Conservation (phyloP, 257 asterid species). For the Lithospermum erythrorhizon region DNA sequence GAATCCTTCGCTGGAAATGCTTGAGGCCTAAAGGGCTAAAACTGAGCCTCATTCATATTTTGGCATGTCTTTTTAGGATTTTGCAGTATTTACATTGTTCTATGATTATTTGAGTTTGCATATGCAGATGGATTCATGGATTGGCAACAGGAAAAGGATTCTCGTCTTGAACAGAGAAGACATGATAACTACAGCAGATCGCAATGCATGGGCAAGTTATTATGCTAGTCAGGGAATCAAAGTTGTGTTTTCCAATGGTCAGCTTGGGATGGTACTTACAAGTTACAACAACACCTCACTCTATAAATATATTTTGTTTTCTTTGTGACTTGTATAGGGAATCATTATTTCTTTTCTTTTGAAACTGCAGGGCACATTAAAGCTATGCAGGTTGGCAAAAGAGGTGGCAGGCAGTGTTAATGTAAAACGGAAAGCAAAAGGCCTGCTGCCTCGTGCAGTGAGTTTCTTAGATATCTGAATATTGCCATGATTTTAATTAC, state of each 20-base stretch:
- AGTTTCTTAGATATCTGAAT: conserved; percentile 25
- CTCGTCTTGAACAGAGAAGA: conserved; percentile 90
- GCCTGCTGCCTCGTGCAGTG: conserved; percentile 93
- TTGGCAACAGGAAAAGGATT: conserved; percentile 81
- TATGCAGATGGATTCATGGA: conserved; percentile 80
- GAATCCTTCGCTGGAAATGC: too few relatives aligned
- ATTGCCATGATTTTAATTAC: conserved; percentile 1
- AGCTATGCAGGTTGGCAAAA: conserved; percentile 71
- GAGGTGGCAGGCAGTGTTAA: conserved; percentile 69
- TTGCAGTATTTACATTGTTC: conserved; percentile 6
- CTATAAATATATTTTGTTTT: not conserved
- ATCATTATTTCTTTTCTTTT: conserved; percentile 10
- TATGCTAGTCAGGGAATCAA: conserved; percentile 78
- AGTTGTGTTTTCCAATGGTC: conserved; percentile 73
- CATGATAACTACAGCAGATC: conserved; percentile 82
- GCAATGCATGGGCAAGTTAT: conserved; percentile 94
- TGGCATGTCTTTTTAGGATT: too few relatives aligned
- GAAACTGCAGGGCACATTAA: conserved; percentile 65
- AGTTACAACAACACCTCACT: conserved; percentile 6
- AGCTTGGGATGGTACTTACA: conserved; percentile 62
- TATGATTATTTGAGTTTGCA: not conserved
- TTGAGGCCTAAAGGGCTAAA: too few relatives aligned
- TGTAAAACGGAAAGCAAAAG: conserved; percentile 73
- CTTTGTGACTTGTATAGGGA: not conserved
- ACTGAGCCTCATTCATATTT: too few relatives aligned